These are phyloP conservation scores for Zhuliangozyma parablackwelliae DNA, from an alignment of 1,139 yeast genomes.

Conservation along the genomic window DNA sequence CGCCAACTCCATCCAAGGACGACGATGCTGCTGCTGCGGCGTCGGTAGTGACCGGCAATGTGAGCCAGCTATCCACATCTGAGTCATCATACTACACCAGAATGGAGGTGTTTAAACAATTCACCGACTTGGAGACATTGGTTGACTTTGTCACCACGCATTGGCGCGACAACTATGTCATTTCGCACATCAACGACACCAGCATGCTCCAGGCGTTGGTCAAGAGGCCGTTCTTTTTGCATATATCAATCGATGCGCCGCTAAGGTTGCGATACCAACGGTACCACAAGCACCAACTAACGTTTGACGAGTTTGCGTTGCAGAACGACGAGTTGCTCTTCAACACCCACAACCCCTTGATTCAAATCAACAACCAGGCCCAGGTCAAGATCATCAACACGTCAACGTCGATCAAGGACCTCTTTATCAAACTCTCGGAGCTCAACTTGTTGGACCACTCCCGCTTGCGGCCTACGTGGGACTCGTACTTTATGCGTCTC, in stretches of 20 bases:
- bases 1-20: conserved; percentile 1
- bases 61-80: no score
- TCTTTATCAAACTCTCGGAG: conserved; percentile 49
- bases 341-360: conserved; percentile 31
- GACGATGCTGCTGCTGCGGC: conserved; percentile 1
- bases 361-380: conserved; percentile 54
- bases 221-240: conserved; percentile 83
- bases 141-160: conserved; percentile 61
- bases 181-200: conserved; percentile 45
- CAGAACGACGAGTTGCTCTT: conserved; percentile 44
- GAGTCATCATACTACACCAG: conserved; percentile 4
- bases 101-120: conserved; percentile 17
- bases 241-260: conserved; percentile 78
- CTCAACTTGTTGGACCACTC: conserved; percentile 53
- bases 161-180: conserved; percentile 66
- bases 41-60: not conserved
- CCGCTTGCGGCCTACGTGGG: conserved; percentile 92
- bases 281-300: conserved; percentile 20
- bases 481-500: conserved; percentile 85
- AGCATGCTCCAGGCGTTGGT: conserved; percentile 46
- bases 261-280: conserved; percentile 50
- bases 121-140: conserved; percentile 39
- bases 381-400: conserved; percentile 61
- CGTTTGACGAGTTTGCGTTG: conserved; percentile 42
- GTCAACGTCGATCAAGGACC: conserved; percentile 40